Percentiles rank a stretch among this genome's conserved stretches.
These are phyloP conservation scores for Boletus rex-veris DNA, from an alignment of 768 basidiomycete genomes.

Conservation along the genomic window DNA sequence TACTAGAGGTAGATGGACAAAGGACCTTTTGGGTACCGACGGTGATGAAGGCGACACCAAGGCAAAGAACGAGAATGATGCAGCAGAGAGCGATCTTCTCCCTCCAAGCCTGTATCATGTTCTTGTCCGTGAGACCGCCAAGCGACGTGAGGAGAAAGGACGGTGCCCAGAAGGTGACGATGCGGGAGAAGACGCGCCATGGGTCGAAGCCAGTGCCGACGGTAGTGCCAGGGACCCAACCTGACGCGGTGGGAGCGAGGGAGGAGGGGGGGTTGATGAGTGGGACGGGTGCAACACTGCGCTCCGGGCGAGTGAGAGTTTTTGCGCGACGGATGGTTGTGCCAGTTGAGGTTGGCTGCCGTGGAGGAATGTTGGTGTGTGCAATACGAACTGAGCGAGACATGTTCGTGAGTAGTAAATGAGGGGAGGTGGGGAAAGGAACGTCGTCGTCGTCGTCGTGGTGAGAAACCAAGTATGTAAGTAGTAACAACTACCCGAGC, in stretches of 20 bases:
- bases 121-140: conserved; percentile 78
- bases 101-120: conserved; percentile 88
- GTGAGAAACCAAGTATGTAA: too few species aligned
- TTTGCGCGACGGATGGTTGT: conserved; percentile 82
- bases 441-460: background rate
- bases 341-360: conserved; percentile 45
- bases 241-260: conserved; percentile 36
- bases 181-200: conserved; percentile 79
- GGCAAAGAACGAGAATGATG: conserved; percentile 77
- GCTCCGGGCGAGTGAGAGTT: conserved; percentile 94
- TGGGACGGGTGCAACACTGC: conserved; percentile 88
- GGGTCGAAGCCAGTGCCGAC: conserved; percentile 39
- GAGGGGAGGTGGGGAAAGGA: background rate
- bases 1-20: conserved; percentile 61
- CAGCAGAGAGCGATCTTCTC: conserved; percentile 95
- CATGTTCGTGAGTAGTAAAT: conserved; percentile 10
- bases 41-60: conserved; percentile 82
- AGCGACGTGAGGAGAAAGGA: conserved; percentile 65
- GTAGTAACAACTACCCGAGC: too few species aligned
- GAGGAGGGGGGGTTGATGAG: conserved; percentile 80
- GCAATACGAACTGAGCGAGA: conserved; percentile 21
- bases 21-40: conserved; percentile 92
- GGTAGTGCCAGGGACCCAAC: conserved; percentile 36
- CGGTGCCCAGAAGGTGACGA: conserved; percentile 92
- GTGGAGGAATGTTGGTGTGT: conserved; percentile 46